Evolutionary conservation across 202 grass and related monocot genomes (phyloP), one percentile per base, ranked within the genome.

Genomic region (Musa balbisiana): DNA sequence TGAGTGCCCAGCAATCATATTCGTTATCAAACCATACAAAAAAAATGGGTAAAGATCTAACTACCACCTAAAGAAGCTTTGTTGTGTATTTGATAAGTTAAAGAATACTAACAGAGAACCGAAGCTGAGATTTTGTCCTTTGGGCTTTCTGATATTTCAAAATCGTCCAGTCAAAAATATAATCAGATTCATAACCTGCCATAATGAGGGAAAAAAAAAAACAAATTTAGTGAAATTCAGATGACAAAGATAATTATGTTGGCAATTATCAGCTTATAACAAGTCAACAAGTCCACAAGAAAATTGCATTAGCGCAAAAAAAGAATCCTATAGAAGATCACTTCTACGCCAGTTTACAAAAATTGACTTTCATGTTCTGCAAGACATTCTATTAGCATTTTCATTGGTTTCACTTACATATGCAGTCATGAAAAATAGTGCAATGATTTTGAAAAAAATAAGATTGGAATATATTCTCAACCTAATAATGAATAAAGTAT

Each of bases 81-180:
- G 64, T 51, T 16, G 20, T 78, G 49, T 2, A 66, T 23, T 2
- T 22, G 8, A 52, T 23, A 78, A 49, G 22, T 14, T n/a, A 87
- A 52, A 76, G 33, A n/a, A 80, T 56, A 87, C 69, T 83, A 69
- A 89, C 78, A 67, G 55, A 85, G 52, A 68, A 72, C 17, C 83
- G 64, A 64, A 81, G 86, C 54, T 83, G 64, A 87, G 85, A 81
- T 90, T 72, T 82, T 80, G 69, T 64, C 72, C 88, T 89, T 74
- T 89, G 90, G 9, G 78, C 62, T 83, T 98, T 89, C 84, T 93
- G 92, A 63, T 88, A 87, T 81, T 87, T 98, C 79, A 92, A 77
- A 75, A 94, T 76, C 53, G 87, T 94, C 90, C 94, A 98, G 76
- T 98, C 90, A 27, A 93, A 98, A 73, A 98, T 88, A 82, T 80